These are phyloP conservation scores for Russula olivacea DNA, from an alignment of 768 basidiomycete species.

Conservation along the genomic window DNA sequence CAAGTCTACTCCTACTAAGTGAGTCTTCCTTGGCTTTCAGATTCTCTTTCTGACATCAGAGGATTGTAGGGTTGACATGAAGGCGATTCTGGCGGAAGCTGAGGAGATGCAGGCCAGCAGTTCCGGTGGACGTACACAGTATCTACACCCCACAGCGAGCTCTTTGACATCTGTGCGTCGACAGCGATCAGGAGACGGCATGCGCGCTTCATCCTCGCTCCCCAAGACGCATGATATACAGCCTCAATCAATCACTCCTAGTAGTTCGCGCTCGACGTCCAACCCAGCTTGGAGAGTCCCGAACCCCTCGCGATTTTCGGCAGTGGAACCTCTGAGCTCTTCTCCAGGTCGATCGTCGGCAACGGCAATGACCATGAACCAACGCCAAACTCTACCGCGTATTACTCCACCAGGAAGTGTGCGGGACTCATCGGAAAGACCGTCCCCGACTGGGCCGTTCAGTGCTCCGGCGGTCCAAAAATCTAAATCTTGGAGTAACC, in stretches of 20 bases:
- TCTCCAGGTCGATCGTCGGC: not conserved
- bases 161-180: not conserved
- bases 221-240: constrained; percentile 10
- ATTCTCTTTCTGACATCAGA: not conserved
- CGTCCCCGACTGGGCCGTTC: not conserved
- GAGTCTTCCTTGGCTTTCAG: constrained; percentile 26
- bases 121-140: constrained; percentile 16
- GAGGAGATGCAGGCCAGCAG: constrained; percentile 31
- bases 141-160: constrained; percentile 18
- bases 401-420: not conserved
- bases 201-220: constrained; percentile 15
- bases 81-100: constrained; percentile 79
- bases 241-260: constrained; percentile 5
- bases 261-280: not conserved
- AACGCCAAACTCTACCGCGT: not conserved
- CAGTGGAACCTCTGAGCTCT: not conserved
- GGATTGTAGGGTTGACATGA: constrained; percentile 65
- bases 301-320: not conserved
- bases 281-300: not conserved
- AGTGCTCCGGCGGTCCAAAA: not conserved
- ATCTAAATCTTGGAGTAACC: constrained; percentile 9
- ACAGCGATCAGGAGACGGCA: constrained; percentile 14
- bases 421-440: not conserved
- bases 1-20: constrained; percentile 48
- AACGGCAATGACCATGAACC: not conserved